Percentiles rank a stretch among this genome's conserved stretches.
Conservation (phyloP, 1,139 yeast genomes). For the Saccharomyces hybrid region DNA sequence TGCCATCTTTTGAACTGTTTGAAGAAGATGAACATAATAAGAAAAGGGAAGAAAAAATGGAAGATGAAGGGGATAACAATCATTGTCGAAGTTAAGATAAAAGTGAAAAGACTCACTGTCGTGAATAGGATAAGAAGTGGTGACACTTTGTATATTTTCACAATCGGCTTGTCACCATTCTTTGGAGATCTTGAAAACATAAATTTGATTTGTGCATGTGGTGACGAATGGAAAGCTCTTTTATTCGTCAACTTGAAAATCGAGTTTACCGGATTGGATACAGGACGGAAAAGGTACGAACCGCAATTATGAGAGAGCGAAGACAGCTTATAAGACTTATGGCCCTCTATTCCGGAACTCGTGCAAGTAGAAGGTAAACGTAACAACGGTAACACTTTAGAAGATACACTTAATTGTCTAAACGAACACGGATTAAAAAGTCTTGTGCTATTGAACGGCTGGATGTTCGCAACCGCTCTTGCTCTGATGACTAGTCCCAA, state of each 20-base stretch:
- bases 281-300: not conserved
- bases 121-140: slow-evolving; percentile 1
- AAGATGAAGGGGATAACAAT: slow-evolving; percentile 1
- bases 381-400: too few relatives aligned
- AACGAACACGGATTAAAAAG: too few relatives aligned
- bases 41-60: slow-evolving; percentile 3
- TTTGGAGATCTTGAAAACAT: not conserved
- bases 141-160: slow-evolving; percentile 1
- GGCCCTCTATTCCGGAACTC: too few relatives aligned
- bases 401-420: too few relatives aligned
- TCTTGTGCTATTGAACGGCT: not conserved
- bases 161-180: not conserved
- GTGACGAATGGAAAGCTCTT: slow-evolving; percentile 2
- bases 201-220: not conserved
- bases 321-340: not conserved
- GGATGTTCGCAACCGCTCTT: not conserved
- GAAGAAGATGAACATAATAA: slow-evolving; percentile 2
- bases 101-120: slow-evolving; percentile 1
- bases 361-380: too few relatives aligned
- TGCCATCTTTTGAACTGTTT: slow-evolving; percentile 4
- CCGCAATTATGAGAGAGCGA: not conserved
- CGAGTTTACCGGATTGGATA: not conserved
- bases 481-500: not conserved
- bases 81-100: not conserved
- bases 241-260: not conserved